Evolutionary conservation across 1,139 yeast genomes (phyloP), one percentile per base, ranked within the genome.

Genomic region (Entelexis paramagnoliae): DNA sequence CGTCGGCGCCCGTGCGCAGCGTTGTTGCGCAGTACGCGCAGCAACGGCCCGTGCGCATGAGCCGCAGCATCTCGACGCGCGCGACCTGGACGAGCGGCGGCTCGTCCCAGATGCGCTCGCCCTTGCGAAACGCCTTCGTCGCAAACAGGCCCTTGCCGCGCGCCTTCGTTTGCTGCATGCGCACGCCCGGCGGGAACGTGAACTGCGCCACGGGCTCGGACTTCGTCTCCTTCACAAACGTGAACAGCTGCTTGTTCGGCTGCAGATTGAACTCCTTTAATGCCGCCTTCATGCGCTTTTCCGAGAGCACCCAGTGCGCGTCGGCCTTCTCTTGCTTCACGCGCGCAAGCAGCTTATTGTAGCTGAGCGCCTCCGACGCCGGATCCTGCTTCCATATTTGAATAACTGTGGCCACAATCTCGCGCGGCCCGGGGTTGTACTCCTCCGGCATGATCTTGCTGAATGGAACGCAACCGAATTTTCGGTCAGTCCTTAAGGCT

Each of bases 1-100:
- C 64, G 58, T 58, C 59, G n/a, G 55, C 63, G 56, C 34, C 64
- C 62, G 62, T 71, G 51, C 75, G 73, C 46, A 83, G 68, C 3
- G 83, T 72, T 44, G 76, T 74, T 0, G 94, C 89, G 70, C 97
- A 89, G 62, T 77, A 76, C 1, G 89, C 74, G 65, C 97, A 89
- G 4, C 89, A 87, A 60, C 78, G 78, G 0, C 93, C 89, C 19
- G 69, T 65, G 49, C 77, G 74, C 57, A 85, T 78, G 54, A 86
- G 68, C 46, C 78, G 74, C 33, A 79, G 66, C 57, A 82, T 77
- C 17, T 84, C 91, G 60, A 85, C 72, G 1, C 86, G 84, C 0
- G 95, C 89, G 0, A 85, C 69, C 38, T 78, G 74, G 50, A 85
- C 78, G 49, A 83, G 69, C 1, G 94, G 89, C 1, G 64, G 59